Evolutionary conservation across 345 rosid species (phyloP), one percentile per base, ranked within the genome.

Genomic region (Citropsis articulata): DNA sequence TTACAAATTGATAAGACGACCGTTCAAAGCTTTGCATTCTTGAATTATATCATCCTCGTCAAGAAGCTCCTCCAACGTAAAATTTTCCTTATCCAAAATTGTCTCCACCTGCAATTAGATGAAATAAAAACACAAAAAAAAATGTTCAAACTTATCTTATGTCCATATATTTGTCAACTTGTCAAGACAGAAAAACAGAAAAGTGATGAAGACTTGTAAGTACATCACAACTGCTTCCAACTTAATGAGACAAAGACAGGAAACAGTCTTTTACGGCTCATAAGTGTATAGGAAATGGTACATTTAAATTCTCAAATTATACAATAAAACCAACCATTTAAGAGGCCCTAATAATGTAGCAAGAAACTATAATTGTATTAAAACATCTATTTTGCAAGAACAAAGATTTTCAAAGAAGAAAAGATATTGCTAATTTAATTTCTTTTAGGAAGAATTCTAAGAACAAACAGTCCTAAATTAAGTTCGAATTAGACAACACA

Each of bases 11-110:
- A 95, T 89, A 78, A 95, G 98, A 63, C 97, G 95, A 33, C 92
- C 90, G 56, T 95, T 93, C 30, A 93, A 84, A 50, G 95, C 90
- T 86, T 95, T 95, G 97, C 98, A 95, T 84, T 95, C 98, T 86
- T 95, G 98, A 85, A 95, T 95, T 45, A 95, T 89, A 82, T 95
- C 98, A 85, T 93, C 98, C 88, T 95, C 98, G 27, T 93, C 95
- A 72, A 95, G 95, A 86, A 95, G 97, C 86, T 95, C 98, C 79
- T 95, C 97, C 84, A 95, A 66, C 35, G 98, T 89, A 81, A 88
- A 93, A 76, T 86, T 86, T 12, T 89, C 97, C 86, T 93, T 95
- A 68, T 95, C 98, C 87, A 95, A 87, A 85, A 95, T 89, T 65
- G 95, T 76, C 85, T 95, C 98, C 88, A 95, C 95, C 98, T 95